Base-by-base conservation (phyloP, 2,329 filamentous ascomycete genomes). In the Calonectria montana region DNA sequence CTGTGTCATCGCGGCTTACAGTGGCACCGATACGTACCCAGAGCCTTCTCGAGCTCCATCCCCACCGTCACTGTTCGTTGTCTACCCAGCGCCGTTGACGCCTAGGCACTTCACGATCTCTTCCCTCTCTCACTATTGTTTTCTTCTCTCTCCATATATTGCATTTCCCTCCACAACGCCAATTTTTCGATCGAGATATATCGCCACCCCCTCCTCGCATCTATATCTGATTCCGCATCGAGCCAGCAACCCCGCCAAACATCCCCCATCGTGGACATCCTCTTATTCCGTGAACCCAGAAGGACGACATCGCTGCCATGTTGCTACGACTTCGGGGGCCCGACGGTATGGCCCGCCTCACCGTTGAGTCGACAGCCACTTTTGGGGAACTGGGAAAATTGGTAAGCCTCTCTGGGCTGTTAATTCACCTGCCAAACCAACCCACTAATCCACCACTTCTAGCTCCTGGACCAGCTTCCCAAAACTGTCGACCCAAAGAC, bases 281-380 rank as follows among this genome's bases (percentile, higher is more conserved):
- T 50, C 35, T 15, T 25, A 50, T 62, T 63, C 59, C 71, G 37
- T 57, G n/a, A 29, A 15, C 23, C 65, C 48, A 8, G 70, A 50
- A 39, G n/a, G 35, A 59, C 31, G 65, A 63, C 55, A 53, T 62
- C 69, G 69, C 55, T 81, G 85, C 81, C 75, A 98, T 98, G 91
- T 89, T 98, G 80, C 88, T 98, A 69, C 91, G 96, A 83, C 94
- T 98, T 78, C 93, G 96, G 80, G 95, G 95, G 82, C 95, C 94
- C 75, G 95, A 98, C 86, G 97, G 97, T 86, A 97, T 97, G 88
- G 93, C 96, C 84, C 93, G 97, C 78, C 88, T 98, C 79, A 94
- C 89, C 64, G 90, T 97, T 77, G 92, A 96, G 78, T 90, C 92
- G 63, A 88, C 89, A 48, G 92, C 94, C 74, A 92, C 92, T 0